phyloP scores from a whole-genome alignment of 1,284 basidiomycete species.

The Schizophyllum amplum region DNA sequence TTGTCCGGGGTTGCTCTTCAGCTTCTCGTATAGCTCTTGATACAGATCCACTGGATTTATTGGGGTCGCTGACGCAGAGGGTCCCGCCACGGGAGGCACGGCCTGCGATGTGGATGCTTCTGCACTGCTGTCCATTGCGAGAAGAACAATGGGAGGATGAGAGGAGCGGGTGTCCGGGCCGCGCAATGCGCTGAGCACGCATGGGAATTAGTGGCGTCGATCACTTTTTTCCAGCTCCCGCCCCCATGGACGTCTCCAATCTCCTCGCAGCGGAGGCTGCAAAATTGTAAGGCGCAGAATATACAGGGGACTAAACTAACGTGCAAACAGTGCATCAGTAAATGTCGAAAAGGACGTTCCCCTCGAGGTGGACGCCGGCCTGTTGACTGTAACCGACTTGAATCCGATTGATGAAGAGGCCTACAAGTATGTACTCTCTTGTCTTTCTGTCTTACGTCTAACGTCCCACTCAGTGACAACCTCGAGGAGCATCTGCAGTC shows the following conservation, averaged over 20 bases:
- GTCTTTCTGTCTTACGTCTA: neutral
- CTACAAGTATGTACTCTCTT: slow-evolving; percentile 56
- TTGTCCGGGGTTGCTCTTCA: slow-evolving; percentile 4
- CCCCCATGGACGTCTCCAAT: slow-evolving; percentile 69
- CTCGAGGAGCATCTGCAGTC: slow-evolving; percentile 76
- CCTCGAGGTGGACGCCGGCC: slow-evolving; percentile 76
- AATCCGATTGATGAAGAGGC: slow-evolving; percentile 78
- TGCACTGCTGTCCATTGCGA: neutral
- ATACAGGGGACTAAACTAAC: slow-evolving; percentile 6
- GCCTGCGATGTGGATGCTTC: neutral
- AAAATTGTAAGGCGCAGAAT: slow-evolving; percentile 48
- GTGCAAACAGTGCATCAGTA: slow-evolving; percentile 46
- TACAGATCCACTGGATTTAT: slow-evolving; percentile 29
- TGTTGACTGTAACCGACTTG: slow-evolving; percentile 81
- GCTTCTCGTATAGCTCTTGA: slow-evolving; percentile 8
- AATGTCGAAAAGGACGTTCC: slow-evolving; percentile 75
- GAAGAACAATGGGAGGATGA: no score
- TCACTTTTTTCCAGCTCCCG: slow-evolving; percentile 1
- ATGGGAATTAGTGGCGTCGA: neutral
- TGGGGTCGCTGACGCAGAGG: neutral
- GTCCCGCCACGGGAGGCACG: neutral
- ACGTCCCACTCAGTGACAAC: slow-evolving; percentile 51
- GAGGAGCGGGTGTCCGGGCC: no score
- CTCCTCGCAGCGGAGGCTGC: slow-evolving; percentile 63
- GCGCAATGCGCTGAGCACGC: neutral